Percentiles rank a stretch among this genome's conserved stretches.
Evolutionary conservation across 805 yeast species (phyloP).

Genomic region (Ascoidea rubescens): DNA sequence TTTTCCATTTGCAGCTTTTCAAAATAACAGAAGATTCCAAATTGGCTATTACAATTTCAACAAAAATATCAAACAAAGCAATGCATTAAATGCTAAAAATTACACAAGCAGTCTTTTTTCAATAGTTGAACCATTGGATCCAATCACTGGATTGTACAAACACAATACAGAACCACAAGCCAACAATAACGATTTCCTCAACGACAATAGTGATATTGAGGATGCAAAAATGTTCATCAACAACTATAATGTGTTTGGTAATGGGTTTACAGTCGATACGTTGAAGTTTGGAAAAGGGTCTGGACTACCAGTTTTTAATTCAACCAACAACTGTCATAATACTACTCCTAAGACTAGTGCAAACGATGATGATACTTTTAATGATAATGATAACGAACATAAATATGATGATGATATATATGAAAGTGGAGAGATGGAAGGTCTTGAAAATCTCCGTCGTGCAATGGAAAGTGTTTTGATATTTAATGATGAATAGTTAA

Average conservation of each 20-base stretch:
- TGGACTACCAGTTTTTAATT: constrained; percentile 8
- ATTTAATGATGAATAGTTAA: background rate
- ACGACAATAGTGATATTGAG: background rate
- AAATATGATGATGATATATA: background rate
- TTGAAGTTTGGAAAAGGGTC: constrained; percentile 7
- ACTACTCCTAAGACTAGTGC: background rate
- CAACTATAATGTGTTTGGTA: constrained; percentile 4
- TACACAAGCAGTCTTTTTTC: constrained; percentile 1
- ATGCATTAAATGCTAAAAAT: background rate
- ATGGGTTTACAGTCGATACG: constrained; percentile 6
- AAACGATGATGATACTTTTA: background rate
- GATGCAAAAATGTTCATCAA: background rate
- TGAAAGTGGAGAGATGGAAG: background rate
- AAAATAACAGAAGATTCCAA: constrained; percentile 1
- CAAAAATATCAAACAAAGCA: background rate
- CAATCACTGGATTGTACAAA: background rate
- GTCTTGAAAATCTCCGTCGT: constrained; percentile 3
- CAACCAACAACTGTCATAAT: background rate
- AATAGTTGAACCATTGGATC: constrained; percentile 5
- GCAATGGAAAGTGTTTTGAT: constrained; percentile 6
- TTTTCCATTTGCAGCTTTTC: constrained; percentile 4
- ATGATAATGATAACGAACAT: background rate
- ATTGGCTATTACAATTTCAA: constrained; percentile 6
- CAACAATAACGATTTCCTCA: background rate
- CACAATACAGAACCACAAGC: background rate